Base-by-base conservation (phyloP, 345 rosid genomes). In the Excoecaria cochinchinensis region DNA sequence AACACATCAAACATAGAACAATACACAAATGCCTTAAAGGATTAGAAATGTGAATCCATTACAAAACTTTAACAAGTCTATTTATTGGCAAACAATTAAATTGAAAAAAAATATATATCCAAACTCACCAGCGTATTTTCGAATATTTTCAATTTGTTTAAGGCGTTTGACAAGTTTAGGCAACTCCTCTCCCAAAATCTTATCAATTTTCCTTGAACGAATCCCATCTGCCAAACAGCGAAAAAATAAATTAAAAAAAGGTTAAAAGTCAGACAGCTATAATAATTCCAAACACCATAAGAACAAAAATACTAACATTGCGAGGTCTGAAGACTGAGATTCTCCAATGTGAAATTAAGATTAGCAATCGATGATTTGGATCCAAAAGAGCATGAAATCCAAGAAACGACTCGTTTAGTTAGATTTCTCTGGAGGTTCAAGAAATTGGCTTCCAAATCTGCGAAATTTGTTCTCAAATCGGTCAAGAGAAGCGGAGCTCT, bases 361-460 rank as follows among this genome's bases (percentile, higher is more conserved):
- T 83, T 81, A 39, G 79, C 76, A 69, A 90, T 46, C 19, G 86
- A 79, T 12, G 74, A 59, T 78, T 87, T 90, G 64, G 86, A 82
- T 15, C 68, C 77, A 48, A 90, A 78, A 0, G 92, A 90, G 36
- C 84, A 85, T 51, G 88, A 87, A 80, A 92, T 89, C 93, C 95
- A 92, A 5, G 92, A 90, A 22, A 92, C 86, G 21, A 85, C 82
- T 72, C 69, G 85, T 76, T 88, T 84, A 4, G 79, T 70, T 60
- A 88, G 89, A 70, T 61, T 69, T 19, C 65, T 68, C 16, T 78
- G 89, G n/a, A 90, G 87, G 22, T 81, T 57, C 4, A 76, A 80
- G 74, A 88, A 82, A 67, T 79, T 48, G 60, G 65, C 63, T 70
- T 86, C 86, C 74, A 72, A 82, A 74, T 78, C 77, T 69, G 82